Evolutionary conservation across 345 rosid species (phyloP), one percentile per base, ranked within the genome.

Genomic region (rapeseed (Brassica napus)): DNA sequence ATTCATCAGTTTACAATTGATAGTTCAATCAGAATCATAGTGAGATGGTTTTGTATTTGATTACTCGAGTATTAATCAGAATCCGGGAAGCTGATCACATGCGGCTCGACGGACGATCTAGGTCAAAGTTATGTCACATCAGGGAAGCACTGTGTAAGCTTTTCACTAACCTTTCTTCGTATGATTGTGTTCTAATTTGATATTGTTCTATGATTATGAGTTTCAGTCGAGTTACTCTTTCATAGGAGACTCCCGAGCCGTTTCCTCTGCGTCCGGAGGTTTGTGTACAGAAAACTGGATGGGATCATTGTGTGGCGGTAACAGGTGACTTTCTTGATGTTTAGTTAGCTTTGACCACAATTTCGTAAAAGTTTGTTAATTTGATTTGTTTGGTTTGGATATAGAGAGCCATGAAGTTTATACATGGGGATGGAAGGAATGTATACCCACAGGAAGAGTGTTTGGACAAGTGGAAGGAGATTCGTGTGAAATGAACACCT

Each of bases 111-210:
- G 8, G 99, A 91, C 84, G 99, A 95, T 87, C 83, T 91, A 35
- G 99, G 98, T 82, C 99, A 95, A 84, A 93, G 98, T 91, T 96
- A 96, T 61, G 83, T 96, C 35, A 89, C 98, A 57, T 87, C 99
- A 0, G 99, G 99, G 83, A 93, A 93, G 82, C 99, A 96, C 49
- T 97, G 97, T 94, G 98, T 96, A 85, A 70, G 28, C 28, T 6
- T 12, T 72, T 66, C 61, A 42, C 37, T 39, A 1, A 65, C 3
- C 28, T 26, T 26, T 26, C 28, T 26, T 26, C 28, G 28, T 26
- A 26, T 26, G 28, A 26, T 26, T 26, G 28, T 37, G 44, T 37
- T 37, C 9, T 4, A 0, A 14, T 64, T 2, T n/a, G n/a, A 35
- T 31, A 26, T 32, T 31, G 34, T 31, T 31, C 34, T 3, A 31